phyloP scores from a whole-genome alignment of 106 monocot genomes.

The Allium fistulosum region DNA sequence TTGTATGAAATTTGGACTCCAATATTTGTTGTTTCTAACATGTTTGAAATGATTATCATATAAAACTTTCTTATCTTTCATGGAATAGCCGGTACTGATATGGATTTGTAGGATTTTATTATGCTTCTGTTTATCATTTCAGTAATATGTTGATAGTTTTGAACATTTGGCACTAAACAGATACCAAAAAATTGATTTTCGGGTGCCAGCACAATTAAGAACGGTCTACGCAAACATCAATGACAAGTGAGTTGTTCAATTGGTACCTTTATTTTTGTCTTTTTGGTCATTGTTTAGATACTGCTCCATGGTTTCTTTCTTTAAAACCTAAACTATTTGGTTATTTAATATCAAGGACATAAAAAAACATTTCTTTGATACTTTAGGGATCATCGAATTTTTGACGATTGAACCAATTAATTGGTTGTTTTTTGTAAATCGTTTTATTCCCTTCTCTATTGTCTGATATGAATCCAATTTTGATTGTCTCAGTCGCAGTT shows the following conservation, averaged over 20 bases:
- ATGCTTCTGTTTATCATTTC: too few species aligned
- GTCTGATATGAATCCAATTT: conserved; percentile 7
- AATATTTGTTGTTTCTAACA: too few species aligned
- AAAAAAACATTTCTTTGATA: too few species aligned
- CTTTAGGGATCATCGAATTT: too few species aligned
- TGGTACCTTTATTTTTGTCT: neutral
- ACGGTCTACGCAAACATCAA: conserved; percentile 13
- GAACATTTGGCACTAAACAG: conserved; percentile 21
- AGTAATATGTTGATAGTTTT: neutral
- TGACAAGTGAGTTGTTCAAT: conserved; percentile 12
- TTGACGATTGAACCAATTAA: neutral
- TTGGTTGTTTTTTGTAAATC: neutral
- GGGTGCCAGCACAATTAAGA: conserved; percentile 43
- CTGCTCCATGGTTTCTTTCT: neutral
- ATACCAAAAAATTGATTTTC: conserved; percentile 75
- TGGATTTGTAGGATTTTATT: too few species aligned
- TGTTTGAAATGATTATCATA: too few species aligned
- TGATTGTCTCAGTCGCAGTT: neutral
- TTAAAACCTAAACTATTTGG: neutral
- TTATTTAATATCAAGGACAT: neutral
- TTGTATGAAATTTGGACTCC: too few species aligned
- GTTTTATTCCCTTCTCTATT: conserved; percentile 1
- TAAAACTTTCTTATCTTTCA: too few species aligned
- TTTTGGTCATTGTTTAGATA: neutral
- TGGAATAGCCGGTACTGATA: too few species aligned